Conservation (phyloP, 306 rosid genomes). For the Vachellia collinsii region DNA sequence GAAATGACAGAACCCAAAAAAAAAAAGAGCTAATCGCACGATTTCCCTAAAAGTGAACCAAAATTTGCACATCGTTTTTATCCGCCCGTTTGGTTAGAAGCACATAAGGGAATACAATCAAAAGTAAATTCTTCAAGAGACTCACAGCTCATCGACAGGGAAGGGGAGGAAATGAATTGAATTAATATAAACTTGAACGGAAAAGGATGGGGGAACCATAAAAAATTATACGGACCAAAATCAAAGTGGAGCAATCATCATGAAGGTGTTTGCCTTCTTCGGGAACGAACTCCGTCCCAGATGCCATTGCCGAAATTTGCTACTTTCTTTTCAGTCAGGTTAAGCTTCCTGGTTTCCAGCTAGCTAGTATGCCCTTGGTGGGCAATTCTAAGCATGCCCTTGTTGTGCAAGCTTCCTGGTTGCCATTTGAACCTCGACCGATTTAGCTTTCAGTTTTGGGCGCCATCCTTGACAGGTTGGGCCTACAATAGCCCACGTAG, state of each 20-base stretch:
- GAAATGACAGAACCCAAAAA: neutral
- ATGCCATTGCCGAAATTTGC: slow-evolving; percentile 9
- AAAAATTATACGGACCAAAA: slow-evolving; percentile 61
- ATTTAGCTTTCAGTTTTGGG: neutral
- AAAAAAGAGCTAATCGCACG: slow-evolving; percentile 31
- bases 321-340: neutral
- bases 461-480: neutral
- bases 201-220: slow-evolving; percentile 17
- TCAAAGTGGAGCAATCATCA: slow-evolving; percentile 65
- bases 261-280: slow-evolving; percentile 60
- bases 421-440: slow-evolving; percentile 15
- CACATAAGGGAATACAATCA: neutral
- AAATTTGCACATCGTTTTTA: neutral
- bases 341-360: neutral
- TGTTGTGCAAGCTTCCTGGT: too few species aligned
- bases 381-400: too few species aligned
- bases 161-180: neutral
- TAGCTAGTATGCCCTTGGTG: too few species aligned
- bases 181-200: neutral
- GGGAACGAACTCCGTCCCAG: slow-evolving; percentile 70
- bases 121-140: neutral
- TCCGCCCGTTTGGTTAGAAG: neutral
- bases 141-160: neutral
- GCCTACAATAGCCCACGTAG: too few species aligned
- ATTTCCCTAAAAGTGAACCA: neutral